Evolutionary conservation across 2,329 filamentous ascomycete genomes (phyloP), one percentile per base, ranked within the genome.

Genomic region (Alternaria incomplexa): DNA sequence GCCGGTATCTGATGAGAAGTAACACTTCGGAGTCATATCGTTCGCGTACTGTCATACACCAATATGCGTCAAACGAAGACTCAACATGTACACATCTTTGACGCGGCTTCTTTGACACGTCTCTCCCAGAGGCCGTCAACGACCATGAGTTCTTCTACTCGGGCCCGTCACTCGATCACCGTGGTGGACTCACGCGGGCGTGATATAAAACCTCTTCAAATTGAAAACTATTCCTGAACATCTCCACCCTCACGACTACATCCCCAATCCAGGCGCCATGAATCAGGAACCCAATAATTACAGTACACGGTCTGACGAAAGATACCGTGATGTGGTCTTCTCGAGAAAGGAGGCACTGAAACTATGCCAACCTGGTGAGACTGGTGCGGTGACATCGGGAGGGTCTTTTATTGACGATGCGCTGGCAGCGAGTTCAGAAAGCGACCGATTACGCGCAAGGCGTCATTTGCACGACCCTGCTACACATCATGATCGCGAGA

Each of bases 191-290:
- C 32, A 40, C 17, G 10, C 3, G 15, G 8, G 17, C 15, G 15
- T 40, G 15, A 9, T 40, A n/a, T 40, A 40, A 40, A 40, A 20
- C 20, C 20, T 20, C 20, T 20, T 20, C 20, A 3, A 20, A 20
- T 20, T 20, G 20, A 20, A 20, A 20, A 20, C 20, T 20, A 20
- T 3, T 20, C 20, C 7, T n/a, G 32, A 3, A 40, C 32, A 17
- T 10, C 15, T 3, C 8, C 15, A 17, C 15, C 0, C 8, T 3
- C 32, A n/a, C 2, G 0, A 6, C 32, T 17, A 17, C 10, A 9
- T 17, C 10, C 15, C 0, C 32, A 3, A 40, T 10, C 32, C 0
- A 5, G 3, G 32, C 0, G 8, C 32, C 32, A 40, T 20, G 20
- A 20, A 20, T 20, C 20, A 20, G 20, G 20, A 20, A 20, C 20